phyloP scores from a whole-genome alignment of 1,284 basidiomycete genomes.

The Cryptococcus sp. region DNA sequence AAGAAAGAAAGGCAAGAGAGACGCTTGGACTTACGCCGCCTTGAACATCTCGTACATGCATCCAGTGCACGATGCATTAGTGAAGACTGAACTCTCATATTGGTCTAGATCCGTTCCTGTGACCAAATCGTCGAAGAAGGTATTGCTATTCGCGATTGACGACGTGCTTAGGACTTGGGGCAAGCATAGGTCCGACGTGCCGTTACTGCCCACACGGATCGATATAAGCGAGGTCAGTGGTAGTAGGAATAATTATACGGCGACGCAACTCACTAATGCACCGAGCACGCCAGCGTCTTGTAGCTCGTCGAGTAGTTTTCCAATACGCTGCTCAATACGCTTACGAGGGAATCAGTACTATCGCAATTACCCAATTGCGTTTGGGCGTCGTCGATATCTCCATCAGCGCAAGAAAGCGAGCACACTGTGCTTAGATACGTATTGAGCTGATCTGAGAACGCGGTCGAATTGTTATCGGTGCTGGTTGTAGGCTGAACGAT shows the following conservation, averaged over 20 bases:
- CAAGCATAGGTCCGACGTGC: conserved; percentile 32
- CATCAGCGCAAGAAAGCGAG: conserved; percentile 18
- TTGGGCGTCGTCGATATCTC: conserved; percentile 24
- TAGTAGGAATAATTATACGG: no score
- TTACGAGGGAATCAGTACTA: conserved; percentile 18
- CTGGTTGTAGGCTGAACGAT: conserved; percentile 18
- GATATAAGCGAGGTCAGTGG: not conserved
- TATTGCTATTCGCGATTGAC: conserved; percentile 25
- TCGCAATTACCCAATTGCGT: conserved; percentile 24
- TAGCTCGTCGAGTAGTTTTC: conserved; percentile 36
- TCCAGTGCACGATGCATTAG: conserved; percentile 32
- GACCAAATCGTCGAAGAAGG: conserved; percentile 38
- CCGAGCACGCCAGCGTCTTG: conserved; percentile 37
- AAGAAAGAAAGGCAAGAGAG: not conserved
- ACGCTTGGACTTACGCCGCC: conserved; percentile 35
- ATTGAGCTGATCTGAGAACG: conserved; percentile 31
- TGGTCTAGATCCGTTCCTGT: conserved; percentile 29
- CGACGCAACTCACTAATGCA: conserved; percentile 34
- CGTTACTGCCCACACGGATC: conserved; percentile 25
- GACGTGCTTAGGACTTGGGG: conserved; percentile 26
- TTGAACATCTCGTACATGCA: conserved; percentile 47
- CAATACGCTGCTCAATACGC: conserved; percentile 26
- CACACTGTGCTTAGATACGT: conserved; percentile 32
- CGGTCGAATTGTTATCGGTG: conserved; percentile 2
- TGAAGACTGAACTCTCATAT: conserved; percentile 32